Base-by-base conservation (phyloP, 2,329 filamentous ascomycete genomes). In the Oidium heveae region DNA sequence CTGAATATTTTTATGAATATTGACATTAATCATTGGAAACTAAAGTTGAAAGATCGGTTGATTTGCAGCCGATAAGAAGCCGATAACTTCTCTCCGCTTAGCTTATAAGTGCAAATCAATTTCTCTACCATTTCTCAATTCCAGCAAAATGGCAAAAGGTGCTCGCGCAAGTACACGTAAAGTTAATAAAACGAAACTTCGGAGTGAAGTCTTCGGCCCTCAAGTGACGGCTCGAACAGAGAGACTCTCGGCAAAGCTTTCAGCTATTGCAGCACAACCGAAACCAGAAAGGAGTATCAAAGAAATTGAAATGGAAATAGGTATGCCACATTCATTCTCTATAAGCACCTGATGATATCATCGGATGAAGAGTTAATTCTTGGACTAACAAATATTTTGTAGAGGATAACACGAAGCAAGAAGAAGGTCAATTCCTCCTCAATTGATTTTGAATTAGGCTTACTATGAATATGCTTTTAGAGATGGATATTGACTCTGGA, bases 161-260 rank as follows among this genome's bases (percentile, higher is more conserved):
- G 73, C 84, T 57, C 76, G 89, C 66, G 77, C 88, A 60, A 93
- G 82, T 66, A 73, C 76, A 60, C 79, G 74, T 63, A 95, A 95
- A 72, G 74, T 75, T 63, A 95, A 95, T 72, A 86, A 87, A 70
- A 74, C 77, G 61, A 81, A 77, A 62, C 75, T 94, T 59, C 88
- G 88, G 68, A 73, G 77, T 60, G 79, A 78, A 59, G 82, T 95
- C 60, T 95, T 94, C 68, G 85, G 82, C 1, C 89, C 89, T 16
- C 79, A 80, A 55, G 86, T 89, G 67, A 71, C 75, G 62, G 87
- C 84, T 49, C 78, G 89, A 61, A 82, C 80, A 54, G 82, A 88
- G 68, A 81, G 89, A 60, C 77, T 95, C 37, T 86, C 86, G 41
- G 83, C 84, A 57, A 94, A 91, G 69, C 73, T 95, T 57, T 73